phyloP scores from a whole-genome alignment of 306 rosid species.

The Castanospermum australe region DNA sequence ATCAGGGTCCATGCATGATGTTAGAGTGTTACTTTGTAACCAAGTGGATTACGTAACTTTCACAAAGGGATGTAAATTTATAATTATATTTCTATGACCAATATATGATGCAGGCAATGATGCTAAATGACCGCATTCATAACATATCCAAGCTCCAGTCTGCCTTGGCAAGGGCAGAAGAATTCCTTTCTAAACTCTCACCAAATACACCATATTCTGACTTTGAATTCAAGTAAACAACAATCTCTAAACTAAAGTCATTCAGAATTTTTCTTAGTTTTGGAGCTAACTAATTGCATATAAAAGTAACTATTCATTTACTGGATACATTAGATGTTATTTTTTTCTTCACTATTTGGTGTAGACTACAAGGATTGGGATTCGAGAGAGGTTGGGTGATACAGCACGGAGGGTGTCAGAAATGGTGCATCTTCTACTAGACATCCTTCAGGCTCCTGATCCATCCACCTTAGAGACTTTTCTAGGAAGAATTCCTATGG shows the following conservation, averaged over 20 bases:
- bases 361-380: conserved; percentile 72
- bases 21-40: background rate
- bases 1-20: background rate
- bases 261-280: background rate
- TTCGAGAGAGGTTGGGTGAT: conserved; percentile 79
- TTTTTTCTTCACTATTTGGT: conserved; percentile 9
- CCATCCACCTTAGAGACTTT: conserved; percentile 68
- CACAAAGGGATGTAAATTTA: background rate
- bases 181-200: conserved; percentile 44
- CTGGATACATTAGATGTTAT: background rate
- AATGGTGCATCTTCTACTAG: conserved; percentile 73
- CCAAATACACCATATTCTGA: conserved; percentile 52
- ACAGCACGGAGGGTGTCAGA: conserved; percentile 53
- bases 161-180: conserved; percentile 68
- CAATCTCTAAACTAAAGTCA: background rate
- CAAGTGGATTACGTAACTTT: background rate
- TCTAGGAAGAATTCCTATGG: conserved; percentile 81
- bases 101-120: conserved; percentile 49
- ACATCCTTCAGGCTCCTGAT: conserved; percentile 82
- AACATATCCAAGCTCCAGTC: conserved; percentile 59
- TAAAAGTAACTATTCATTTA: background rate
- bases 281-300: background rate
- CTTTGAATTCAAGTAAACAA: conserved; percentile 61
- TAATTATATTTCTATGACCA: background rate
- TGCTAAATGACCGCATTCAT: conserved; percentile 63